Evolutionary conservation across 352 stramenopile genomes (phyloP).

Genomic region (Pythium apleroticum): DNA sequence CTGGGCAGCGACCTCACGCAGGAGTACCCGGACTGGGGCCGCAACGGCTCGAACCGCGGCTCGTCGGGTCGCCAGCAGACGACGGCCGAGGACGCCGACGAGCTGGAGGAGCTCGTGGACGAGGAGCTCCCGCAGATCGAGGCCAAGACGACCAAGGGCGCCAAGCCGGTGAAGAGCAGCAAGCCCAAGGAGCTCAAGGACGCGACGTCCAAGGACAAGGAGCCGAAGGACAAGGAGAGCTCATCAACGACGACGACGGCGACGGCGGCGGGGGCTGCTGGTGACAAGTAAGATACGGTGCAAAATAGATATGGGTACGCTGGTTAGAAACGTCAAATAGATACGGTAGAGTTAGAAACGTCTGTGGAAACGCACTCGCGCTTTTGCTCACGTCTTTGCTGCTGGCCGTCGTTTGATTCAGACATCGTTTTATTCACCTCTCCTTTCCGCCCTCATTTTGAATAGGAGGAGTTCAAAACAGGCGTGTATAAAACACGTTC

Average conservation of each 20-base stretch:
- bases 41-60: neutral
- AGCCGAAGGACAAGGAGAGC: too few relatives aligned
- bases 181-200: constrained; percentile 2
- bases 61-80: neutral
- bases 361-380: constrained; percentile 11
- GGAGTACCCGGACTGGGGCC: constrained; percentile 41
- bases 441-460: neutral
- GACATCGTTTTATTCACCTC: neutral
- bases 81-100: constrained; percentile 7
- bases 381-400: constrained; percentile 22
- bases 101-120: constrained; percentile 6
- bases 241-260: neutral
- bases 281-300: neutral
- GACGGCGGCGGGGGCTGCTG: neutral
- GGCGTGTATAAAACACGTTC: constrained; percentile 3
- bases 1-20: constrained; percentile 75
- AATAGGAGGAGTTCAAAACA: constrained; percentile 17
- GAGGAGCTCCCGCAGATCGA: neutral
- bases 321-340: constrained; percentile 18
- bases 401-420: neutral
- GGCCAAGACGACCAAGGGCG: neutral
- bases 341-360: constrained; percentile 20
- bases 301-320: constrained; percentile 10
- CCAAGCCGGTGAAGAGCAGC: neutral
- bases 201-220: neutral